Conservation (phyloP, 352 stramenopile genomes). For the Thraustotheca clavata region DNA sequence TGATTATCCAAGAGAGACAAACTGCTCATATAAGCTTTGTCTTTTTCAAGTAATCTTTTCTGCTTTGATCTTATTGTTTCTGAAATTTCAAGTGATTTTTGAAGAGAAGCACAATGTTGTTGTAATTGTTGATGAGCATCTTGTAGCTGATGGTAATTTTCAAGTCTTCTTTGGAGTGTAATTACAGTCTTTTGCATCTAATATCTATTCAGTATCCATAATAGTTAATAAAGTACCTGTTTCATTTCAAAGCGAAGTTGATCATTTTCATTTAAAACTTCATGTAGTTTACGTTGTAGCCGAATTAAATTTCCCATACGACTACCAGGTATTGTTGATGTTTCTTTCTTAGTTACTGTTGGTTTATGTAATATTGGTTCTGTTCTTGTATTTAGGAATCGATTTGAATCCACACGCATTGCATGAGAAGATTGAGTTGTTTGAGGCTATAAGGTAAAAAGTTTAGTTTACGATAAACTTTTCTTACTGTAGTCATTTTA, state of each 20-base stretch:
- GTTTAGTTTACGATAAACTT: too few species aligned
- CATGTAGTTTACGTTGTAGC: slow-evolving; percentile 42
- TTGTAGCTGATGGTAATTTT: slow-evolving; percentile 39
- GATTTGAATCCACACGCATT: background rate
- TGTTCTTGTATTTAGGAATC: background rate
- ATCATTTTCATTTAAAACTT: slow-evolving; percentile 59
- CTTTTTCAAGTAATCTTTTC: slow-evolving; percentile 54
- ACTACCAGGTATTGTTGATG: slow-evolving; percentile 16
- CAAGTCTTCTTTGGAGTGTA: slow-evolving; percentile 37
- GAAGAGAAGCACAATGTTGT: slow-evolving; percentile 57
- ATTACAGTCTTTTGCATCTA: slow-evolving; percentile 38
- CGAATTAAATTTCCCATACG: slow-evolving; percentile 21
- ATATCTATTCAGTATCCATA: background rate
- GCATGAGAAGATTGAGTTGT: slow-evolving; percentile 1
- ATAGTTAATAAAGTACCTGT: slow-evolving; percentile 25
- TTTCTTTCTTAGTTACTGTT: too few species aligned
- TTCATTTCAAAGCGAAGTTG: slow-evolving; percentile 71
- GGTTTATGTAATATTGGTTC: too few species aligned
- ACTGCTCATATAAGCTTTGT: background rate
- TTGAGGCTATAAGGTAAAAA: too few species aligned
- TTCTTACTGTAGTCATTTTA: too few species aligned
- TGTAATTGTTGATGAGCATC: slow-evolving; percentile 64
- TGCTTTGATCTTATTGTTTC: slow-evolving; percentile 67
- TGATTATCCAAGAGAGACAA: too few species aligned
- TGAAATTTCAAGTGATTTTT: slow-evolving; percentile 71